These are phyloP conservation scores for Artemisia annua DNA, from an alignment of 129 eudicot genomes.

Conservation along the genomic window DNA sequence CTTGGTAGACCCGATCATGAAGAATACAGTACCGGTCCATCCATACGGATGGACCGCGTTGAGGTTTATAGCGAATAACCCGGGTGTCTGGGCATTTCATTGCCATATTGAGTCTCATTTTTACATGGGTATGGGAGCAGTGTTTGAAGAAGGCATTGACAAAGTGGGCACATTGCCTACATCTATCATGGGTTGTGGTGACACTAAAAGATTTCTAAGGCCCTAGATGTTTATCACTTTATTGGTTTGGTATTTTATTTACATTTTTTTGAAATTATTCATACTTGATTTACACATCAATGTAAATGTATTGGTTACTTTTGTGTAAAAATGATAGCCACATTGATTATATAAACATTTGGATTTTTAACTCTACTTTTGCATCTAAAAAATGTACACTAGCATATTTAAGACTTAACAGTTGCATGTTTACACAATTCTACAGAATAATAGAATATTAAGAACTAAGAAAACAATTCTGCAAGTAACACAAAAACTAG, in stretches of 20 bases:
- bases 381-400: not conserved
- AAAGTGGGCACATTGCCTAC: conserved; percentile 57
- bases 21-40: conserved; percentile 79
- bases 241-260: not conserved
- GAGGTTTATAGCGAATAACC: conserved; percentile 81
- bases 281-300: conserved; percentile 8
- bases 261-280: not conserved
- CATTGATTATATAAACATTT: not conserved
- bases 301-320: not conserved
- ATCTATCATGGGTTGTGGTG: conserved; percentile 87
- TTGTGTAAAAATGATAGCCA: conserved; percentile 5
- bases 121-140: conserved; percentile 86
- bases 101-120: conserved; percentile 93
- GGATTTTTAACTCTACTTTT: not conserved
- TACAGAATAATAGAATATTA: too few species aligned
- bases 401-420: not conserved
- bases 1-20: conserved; percentile 69
- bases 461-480: not conserved
- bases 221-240: conserved; percentile 43
- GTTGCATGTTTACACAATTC: too few species aligned
- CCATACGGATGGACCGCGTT: conserved; percentile 90
- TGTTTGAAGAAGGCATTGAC: conserved; percentile 79
- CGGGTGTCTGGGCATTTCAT: conserved; percentile 95
- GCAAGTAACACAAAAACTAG: not conserved
- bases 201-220: conserved; percentile 38